Percentiles rank a stretch among this genome's conserved stretches.
These are phyloP conservation scores for Oxyria digyna DNA, from an alignment of 148 eudicot genomes.

Conservation along the genomic window DNA sequence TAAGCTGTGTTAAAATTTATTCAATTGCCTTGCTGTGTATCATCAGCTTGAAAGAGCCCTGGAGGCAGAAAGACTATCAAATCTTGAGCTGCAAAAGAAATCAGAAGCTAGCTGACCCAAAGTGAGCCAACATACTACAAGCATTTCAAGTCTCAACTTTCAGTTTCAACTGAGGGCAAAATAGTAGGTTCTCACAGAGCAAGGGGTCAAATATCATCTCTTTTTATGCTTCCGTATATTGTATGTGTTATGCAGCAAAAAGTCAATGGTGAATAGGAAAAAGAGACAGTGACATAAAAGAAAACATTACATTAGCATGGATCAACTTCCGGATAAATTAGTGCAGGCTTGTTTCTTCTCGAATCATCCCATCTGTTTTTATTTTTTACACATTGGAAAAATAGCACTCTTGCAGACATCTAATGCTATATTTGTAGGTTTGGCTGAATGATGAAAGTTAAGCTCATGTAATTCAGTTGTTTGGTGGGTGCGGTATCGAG, in stretches of 20 bases:
- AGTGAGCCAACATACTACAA: constrained; percentile 4
- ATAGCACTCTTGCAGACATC: neutral
- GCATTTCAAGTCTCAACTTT: neutral
- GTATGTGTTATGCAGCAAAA: neutral
- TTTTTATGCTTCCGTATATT: neutral
- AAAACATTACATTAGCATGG: neutral
- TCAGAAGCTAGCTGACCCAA: constrained; percentile 23
- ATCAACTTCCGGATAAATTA: neutral
- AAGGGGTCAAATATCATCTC: neutral
- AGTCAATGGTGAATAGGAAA: neutral
- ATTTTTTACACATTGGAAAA: neutral
- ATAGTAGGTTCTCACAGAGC: neutral
- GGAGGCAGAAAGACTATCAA: constrained; percentile 67
- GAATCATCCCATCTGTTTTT: neutral
- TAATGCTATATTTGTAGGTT: neutral
- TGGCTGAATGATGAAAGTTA: no score
- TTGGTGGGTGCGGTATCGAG: no score
- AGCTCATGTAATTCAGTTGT: no score
- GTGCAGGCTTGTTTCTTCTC: neutral
- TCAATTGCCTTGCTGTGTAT: neutral
- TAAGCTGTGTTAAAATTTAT: neutral
- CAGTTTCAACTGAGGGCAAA: neutral
- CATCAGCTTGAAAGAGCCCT: constrained; percentile 83
- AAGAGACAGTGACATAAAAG: neutral
- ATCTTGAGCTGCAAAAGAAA: constrained; percentile 70